These are phyloP conservation scores for Helotiales sp. DNA, from an alignment of 2,329 filamentous ascomycete genomes.

Conservation along the genomic window DNA sequence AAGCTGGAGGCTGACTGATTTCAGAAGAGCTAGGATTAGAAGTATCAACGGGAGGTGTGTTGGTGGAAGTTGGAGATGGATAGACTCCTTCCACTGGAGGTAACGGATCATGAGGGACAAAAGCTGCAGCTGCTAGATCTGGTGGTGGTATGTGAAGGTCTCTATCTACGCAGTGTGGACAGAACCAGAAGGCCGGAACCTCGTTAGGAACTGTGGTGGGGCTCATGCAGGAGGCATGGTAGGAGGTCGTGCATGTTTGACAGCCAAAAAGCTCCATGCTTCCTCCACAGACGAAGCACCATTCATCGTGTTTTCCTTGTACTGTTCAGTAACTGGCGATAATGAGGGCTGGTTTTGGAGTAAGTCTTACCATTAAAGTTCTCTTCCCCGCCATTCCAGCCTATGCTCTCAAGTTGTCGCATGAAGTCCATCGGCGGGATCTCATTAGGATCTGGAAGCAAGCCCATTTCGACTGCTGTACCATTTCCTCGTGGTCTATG, in stretches of 20 bases:
- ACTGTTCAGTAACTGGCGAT: not conserved
- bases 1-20: not conserved
- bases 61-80: not conserved
- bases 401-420: conserved; percentile 1
- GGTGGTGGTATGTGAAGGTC: conserved; percentile 20
- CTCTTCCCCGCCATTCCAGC: conserved; percentile 12
- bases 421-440: conserved; percentile 1
- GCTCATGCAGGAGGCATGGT: conserved; percentile 25
- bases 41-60: not conserved
- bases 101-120: conserved; percentile 5
- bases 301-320: conserved; percentile 21
- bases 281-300: conserved; percentile 24
- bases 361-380: conserved; percentile 9
- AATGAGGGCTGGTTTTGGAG: not conserved
- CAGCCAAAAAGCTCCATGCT: conserved; percentile 19
- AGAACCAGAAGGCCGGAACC: conserved; percentile 25
- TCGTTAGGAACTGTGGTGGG: conserved; percentile 13
- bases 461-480: not conserved
- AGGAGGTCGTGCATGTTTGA: conserved; percentile 21
- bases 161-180: conserved; percentile 23
- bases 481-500: not conserved
- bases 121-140: not conserved
- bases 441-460: not conserved
- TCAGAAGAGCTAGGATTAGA: not conserved
- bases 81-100: not conserved